Percentiles rank a stretch among this genome's conserved stretches.
These are phyloP conservation scores for Phaeosphaeriaceae sp. DNA, from an alignment of 2,329 filamentous ascomycete genomes.

Conservation along the genomic window DNA sequence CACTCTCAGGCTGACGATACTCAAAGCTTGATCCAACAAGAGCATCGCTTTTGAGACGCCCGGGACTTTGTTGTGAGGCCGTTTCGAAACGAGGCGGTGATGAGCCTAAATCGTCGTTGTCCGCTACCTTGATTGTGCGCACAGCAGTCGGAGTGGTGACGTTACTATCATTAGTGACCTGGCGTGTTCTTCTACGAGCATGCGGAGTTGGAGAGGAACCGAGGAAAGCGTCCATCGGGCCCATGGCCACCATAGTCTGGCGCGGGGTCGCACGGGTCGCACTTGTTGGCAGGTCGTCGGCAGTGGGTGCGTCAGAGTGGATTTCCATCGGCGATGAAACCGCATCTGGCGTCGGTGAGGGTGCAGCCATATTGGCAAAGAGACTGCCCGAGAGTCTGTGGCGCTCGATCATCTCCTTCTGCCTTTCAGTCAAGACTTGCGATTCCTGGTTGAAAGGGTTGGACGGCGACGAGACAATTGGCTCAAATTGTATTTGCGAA, in stretches of 20 bases:
- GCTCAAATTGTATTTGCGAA: constrained; percentile 80
- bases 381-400: constrained; percentile 70
- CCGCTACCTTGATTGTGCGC: constrained; percentile 24
- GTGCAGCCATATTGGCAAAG: constrained; percentile 67
- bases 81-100: constrained; percentile 46
- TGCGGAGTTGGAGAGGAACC: constrained; percentile 48
- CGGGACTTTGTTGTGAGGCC: background rate
- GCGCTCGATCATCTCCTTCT: constrained; percentile 77
- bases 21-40: constrained; percentile 29
- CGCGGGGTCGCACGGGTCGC: constrained; percentile 34
- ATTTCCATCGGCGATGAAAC: constrained; percentile 35
- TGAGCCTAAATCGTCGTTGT: constrained; percentile 40
- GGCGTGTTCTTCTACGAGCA: constrained; percentile 33
- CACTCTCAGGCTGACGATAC: constrained; percentile 20
- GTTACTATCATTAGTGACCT: constrained; percentile 34
- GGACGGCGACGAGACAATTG: constrained; percentile 67
- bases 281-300: constrained; percentile 32
- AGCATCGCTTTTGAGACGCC: constrained; percentile 7
- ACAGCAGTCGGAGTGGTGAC: constrained; percentile 38
- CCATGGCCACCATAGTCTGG: constrained; percentile 32
- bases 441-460: constrained; percentile 62
- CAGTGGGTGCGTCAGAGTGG: constrained; percentile 35
- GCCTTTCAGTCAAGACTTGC: constrained; percentile 78
- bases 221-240: constrained; percentile 44
- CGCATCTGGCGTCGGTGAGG: constrained; percentile 21